Conservation (phyloP, 2,329 filamentous ascomycete species). For the Ceratocystiopsis minuta region DNA sequence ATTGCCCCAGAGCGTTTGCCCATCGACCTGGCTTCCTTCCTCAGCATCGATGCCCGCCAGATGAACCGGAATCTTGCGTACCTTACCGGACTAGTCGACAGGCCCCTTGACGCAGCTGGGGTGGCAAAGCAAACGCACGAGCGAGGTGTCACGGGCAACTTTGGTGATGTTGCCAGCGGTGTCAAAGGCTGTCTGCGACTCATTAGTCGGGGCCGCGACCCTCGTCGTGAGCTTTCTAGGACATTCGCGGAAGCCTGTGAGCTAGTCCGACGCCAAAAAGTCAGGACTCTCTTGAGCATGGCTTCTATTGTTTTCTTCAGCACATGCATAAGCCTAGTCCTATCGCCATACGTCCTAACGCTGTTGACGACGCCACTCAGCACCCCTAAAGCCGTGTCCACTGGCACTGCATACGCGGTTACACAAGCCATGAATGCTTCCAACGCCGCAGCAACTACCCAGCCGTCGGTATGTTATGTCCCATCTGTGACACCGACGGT, state of each 20-base stretch:
- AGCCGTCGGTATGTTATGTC: slow-evolving; percentile 5
- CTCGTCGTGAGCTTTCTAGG: not conserved
- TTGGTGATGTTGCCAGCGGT: not conserved
- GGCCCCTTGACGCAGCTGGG: too few relatives aligned
- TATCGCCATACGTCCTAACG: too few relatives aligned
- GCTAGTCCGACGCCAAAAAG: too few relatives aligned
- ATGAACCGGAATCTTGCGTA: slow-evolving; percentile 35
- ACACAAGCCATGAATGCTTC: not conserved
- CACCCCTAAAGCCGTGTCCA: not conserved
- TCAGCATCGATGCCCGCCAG: slow-evolving; percentile 32
- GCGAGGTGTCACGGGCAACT: not conserved
- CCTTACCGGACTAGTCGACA: slow-evolving; percentile 20
- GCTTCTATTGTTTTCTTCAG: too few relatives aligned
- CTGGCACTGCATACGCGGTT: not conserved
- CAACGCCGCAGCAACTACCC: not conserved
- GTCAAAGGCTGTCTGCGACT: not conserved
- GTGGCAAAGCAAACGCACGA: too few relatives aligned
- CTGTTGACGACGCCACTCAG: too few relatives aligned
- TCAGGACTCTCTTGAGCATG: too few relatives aligned
- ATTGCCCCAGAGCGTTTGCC: slow-evolving; percentile 24
- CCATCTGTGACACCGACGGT: slow-evolving; percentile 9
- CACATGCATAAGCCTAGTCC: too few relatives aligned
- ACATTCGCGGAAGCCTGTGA: too few relatives aligned
- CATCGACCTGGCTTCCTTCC: slow-evolving; percentile 29
- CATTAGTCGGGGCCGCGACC: not conserved